Percentiles rank a stretch among this genome's conserved stretches.
phyloP scores from a whole-genome alignment of 768 basidiomycete genomes.

The Mycena chlorophos region DNA sequence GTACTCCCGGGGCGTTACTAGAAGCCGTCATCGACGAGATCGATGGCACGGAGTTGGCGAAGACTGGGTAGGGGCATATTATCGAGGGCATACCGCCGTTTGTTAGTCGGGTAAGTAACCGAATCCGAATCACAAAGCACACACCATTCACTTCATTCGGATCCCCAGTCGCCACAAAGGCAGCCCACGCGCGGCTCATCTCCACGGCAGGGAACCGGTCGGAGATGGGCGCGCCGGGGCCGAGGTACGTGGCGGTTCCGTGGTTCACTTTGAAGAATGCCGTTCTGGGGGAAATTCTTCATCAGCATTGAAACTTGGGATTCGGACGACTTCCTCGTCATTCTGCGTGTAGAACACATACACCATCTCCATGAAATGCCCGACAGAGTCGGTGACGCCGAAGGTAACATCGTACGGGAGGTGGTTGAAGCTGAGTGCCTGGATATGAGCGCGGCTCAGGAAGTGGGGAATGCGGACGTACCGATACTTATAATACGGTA shows the following conservation, averaged over 20 bases:
- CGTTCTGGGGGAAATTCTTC: neutral
- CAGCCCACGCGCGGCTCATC: neutral
- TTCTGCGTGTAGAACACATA: neutral
- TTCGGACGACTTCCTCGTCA: neutral
- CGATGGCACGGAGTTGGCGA: too few species aligned
- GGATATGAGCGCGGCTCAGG: neutral
- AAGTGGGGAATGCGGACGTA: neutral
- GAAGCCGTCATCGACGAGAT: too few species aligned
- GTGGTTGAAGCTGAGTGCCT: neutral
- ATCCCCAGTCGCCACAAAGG: neutral
- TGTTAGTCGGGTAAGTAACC: too few species aligned
- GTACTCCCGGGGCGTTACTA: too few species aligned
- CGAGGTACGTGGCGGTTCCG: neutral
- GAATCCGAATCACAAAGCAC: too few species aligned
- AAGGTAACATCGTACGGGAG: neutral
- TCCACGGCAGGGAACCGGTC: neutral
- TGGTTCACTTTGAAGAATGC: neutral
- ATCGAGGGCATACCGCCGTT: too few species aligned
- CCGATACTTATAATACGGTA: neutral
- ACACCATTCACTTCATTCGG: neutral
- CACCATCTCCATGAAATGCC: neutral
- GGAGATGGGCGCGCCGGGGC: neutral
- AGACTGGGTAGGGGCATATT: too few species aligned
- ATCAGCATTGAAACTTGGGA: neutral
- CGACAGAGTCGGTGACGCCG: neutral